phyloP scores from a whole-genome alignment of 2,329 filamentous ascomycete species.

The Xylariaceae sp. region DNA sequence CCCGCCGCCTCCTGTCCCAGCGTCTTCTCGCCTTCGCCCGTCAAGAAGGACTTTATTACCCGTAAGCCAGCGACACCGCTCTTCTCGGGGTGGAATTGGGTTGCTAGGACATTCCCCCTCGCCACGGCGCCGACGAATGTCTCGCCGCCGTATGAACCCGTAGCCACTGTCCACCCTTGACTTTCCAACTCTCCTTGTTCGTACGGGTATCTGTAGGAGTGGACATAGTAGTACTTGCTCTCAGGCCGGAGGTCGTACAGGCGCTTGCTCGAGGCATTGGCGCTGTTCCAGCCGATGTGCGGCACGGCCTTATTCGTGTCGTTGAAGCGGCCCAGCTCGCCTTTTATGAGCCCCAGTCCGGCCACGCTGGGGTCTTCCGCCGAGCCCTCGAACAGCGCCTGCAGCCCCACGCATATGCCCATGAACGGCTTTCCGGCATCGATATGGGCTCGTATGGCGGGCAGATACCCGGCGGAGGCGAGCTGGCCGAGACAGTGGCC shows the following conservation, averaged over 20 bases:
- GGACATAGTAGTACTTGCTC: slow-evolving; percentile 98
- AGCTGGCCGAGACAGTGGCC: slow-evolving; percentile 91
- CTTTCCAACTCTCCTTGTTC: slow-evolving; percentile 66
- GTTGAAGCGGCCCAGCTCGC: slow-evolving; percentile 70
- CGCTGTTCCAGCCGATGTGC: slow-evolving; percentile 98
- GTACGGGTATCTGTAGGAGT: slow-evolving; percentile 86
- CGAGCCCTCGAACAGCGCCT: slow-evolving; percentile 84
- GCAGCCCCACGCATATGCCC: slow-evolving; percentile 92
- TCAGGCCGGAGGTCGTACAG: slow-evolving; percentile 75
- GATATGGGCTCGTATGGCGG: slow-evolving; percentile 79
- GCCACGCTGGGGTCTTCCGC: slow-evolving; percentile 67
- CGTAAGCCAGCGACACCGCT: slow-evolving; percentile 84
- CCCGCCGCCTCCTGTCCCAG: slow-evolving; percentile 39
- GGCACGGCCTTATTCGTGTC: slow-evolving; percentile 82
- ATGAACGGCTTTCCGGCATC: slow-evolving; percentile 93
- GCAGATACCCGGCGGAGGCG: slow-evolving; percentile 73
- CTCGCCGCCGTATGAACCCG: slow-evolving; percentile 79
- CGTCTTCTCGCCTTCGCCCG: slow-evolving; percentile 58
- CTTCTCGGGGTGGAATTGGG: slow-evolving; percentile 98
- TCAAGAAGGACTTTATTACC: slow-evolving; percentile 79
- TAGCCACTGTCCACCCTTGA: slow-evolving; percentile 89
- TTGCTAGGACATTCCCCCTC: slow-evolving; percentile 79
- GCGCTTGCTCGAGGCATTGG: slow-evolving; percentile 54
- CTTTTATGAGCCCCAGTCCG: slow-evolving; percentile 73
- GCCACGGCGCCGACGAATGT: slow-evolving; percentile 89